Evolutionary conservation across 2,329 filamentous ascomycete genomes (phyloP).

Genomic region (Aspergillus spinulosporus): DNA sequence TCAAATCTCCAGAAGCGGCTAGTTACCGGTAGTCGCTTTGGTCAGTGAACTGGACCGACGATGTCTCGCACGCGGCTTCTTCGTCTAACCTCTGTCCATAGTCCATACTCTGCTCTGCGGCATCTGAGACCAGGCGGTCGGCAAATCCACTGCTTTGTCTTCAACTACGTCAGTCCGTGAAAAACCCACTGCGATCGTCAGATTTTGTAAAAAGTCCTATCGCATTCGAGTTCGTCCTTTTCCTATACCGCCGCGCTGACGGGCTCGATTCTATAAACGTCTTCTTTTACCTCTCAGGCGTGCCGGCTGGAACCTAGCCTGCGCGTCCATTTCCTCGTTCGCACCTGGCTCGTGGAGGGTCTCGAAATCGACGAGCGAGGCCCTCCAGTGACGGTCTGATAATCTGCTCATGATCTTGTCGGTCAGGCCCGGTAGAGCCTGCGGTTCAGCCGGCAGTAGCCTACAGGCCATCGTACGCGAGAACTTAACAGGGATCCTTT

Average conservation of each 20-base stretch:
- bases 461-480: slow-evolving; percentile 30
- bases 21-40: slow-evolving; percentile 4
- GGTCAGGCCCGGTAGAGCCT: slow-evolving; percentile 33
- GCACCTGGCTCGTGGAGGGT: slow-evolving; percentile 16
- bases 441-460: slow-evolving; percentile 36
- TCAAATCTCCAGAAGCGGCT: slow-evolving; percentile 5
- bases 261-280: neutral
- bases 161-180: slow-evolving; percentile 8
- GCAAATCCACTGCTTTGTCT: neutral
- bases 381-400: slow-evolving; percentile 23
- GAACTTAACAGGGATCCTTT: slow-evolving; percentile 21
- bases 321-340: neutral
- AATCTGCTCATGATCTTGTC: slow-evolving; percentile 35
- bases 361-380: slow-evolving; percentile 23
- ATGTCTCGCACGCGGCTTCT: neutral
- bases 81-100: neutral
- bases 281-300: neutral
- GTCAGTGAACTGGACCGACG: neutral
- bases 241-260: neutral
- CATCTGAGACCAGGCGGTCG: slow-evolving; percentile 18
- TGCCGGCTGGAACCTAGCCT: neutral
- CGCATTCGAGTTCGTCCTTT: neutral
- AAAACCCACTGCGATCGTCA: slow-evolving; percentile 2
- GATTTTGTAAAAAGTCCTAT: neutral
- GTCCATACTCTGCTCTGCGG: neutral